phyloP scores from a whole-genome alignment of 352 stramenopile species.

The Phytophthora aleatoria region DNA sequence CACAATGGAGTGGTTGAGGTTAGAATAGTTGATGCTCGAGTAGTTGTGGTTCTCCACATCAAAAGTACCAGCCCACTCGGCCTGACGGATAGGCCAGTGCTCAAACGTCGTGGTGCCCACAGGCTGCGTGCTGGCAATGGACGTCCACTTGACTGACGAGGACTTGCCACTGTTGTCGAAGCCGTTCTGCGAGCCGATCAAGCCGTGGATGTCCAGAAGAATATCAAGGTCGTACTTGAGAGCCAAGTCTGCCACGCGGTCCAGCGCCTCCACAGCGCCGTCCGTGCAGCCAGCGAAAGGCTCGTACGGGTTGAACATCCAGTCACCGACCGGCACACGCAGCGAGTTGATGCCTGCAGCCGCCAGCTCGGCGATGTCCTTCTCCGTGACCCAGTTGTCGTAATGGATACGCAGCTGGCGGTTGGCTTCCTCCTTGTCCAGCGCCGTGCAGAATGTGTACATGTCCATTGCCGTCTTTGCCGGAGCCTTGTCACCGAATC shows the following conservation, averaged over 20 bases:
- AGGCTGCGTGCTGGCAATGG: slow-evolving; percentile 77
- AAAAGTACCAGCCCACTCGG: slow-evolving; percentile 93
- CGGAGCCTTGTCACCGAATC: slow-evolving; percentile 73
- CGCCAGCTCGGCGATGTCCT: slow-evolving; percentile 89
- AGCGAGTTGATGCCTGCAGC: slow-evolving; percentile 77
- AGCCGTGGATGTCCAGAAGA: slow-evolving; percentile 93
- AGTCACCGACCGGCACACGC: slow-evolving; percentile 94
- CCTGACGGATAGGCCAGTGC: slow-evolving; percentile 93
- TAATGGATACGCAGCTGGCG: slow-evolving; percentile 93
- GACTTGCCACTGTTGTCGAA: slow-evolving; percentile 95
- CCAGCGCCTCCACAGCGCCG: slow-evolving; percentile 91
- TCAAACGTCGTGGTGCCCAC: slow-evolving; percentile 92
- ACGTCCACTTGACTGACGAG: slow-evolving; percentile 91
- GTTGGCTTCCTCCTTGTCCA: slow-evolving; percentile 91
- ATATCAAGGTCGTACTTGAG: slow-evolving; percentile 89
- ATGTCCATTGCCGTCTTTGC: slow-evolving; percentile 92
- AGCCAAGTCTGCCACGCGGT: slow-evolving; percentile 87
- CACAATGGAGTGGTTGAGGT: slow-evolving; percentile 92
- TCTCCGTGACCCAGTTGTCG: slow-evolving; percentile 95
- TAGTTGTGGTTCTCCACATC: slow-evolving; percentile 89
- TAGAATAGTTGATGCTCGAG: slow-evolving; percentile 90
- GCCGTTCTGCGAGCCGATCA: slow-evolving; percentile 94
- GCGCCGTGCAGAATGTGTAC: slow-evolving; percentile 91
- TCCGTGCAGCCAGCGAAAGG: slow-evolving; percentile 94
- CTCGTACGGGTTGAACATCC: slow-evolving; percentile 95